Percentiles rank a stretch among this genome's conserved stretches.
phyloP scores from a whole-genome alignment of 441 rosid species.

The Monsonia emarginata region DNA sequence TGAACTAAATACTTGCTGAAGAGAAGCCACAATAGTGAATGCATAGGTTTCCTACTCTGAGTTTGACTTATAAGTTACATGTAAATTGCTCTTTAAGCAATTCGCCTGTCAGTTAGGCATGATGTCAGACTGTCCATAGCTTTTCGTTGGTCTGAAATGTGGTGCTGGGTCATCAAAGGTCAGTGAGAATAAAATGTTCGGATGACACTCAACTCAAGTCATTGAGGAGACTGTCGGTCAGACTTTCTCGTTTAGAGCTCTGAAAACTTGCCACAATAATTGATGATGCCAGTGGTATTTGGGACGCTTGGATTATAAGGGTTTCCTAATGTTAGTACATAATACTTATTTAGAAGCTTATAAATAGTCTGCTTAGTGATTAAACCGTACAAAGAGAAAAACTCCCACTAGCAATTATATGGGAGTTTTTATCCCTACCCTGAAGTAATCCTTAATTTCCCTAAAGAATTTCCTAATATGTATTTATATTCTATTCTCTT shows the following conservation, averaged over 20 bases:
- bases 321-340: background rate
- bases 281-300: background rate
- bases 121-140: background rate
- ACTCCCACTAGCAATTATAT: background rate
- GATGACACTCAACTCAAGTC: conserved; percentile 1
- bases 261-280: background rate
- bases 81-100: background rate
- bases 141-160: background rate
- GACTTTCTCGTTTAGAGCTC: background rate
- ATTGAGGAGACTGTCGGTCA: background rate
- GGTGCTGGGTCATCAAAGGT: background rate
- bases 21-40: background rate
- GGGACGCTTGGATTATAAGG: background rate
- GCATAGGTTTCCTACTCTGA: background rate
- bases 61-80: background rate
- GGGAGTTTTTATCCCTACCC: background rate
- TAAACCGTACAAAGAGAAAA: background rate
- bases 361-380: background rate
- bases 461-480: background rate
- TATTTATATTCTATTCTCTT: background rate
- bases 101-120: background rate
- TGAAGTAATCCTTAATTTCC: background rate
- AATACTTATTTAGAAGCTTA: background rate
- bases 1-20: background rate
- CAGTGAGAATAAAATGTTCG: background rate